These are phyloP conservation scores for Chaetothyriales sp. DNA, from an alignment of 2,329 filamentous ascomycete species.

Conservation along the genomic window DNA sequence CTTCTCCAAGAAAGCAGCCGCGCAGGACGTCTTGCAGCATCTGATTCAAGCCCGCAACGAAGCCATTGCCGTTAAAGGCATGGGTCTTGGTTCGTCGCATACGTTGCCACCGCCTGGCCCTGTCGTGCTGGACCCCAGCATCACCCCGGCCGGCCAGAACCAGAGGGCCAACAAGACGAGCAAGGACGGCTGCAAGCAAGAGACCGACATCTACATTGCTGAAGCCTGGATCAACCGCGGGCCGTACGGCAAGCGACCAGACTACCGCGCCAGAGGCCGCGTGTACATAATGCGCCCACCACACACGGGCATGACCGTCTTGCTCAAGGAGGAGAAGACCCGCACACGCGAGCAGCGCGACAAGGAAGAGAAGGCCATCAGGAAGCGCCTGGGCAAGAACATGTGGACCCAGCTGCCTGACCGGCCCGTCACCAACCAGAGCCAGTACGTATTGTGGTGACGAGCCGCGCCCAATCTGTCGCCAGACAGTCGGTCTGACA, in stretches of 20 bases:
- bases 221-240: constrained; percentile 87
- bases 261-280: constrained; percentile 64
- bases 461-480: no score
- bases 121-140: constrained; percentile 9
- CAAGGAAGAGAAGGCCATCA: constrained; percentile 60
- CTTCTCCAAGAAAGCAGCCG: constrained; percentile 87
- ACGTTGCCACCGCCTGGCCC: background rate
- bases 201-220: constrained; percentile 78
- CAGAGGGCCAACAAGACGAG: constrained; percentile 45
- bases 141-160: constrained; percentile 12
- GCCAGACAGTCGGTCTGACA: no score
- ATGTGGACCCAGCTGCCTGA: constrained; percentile 84
- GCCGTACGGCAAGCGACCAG: constrained; percentile 44
- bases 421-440: constrained; percentile 67
- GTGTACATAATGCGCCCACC: constrained; percentile 57
- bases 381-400: constrained; percentile 53
- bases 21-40: constrained; percentile 64
- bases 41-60: constrained; percentile 68
- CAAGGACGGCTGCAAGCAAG: constrained; percentile 55
- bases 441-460: constrained; percentile 84
- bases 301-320: constrained; percentile 59
- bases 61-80: constrained; percentile 66
- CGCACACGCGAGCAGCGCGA: constrained; percentile 69
- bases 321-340: constrained; percentile 90
- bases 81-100: constrained; percentile 48